These are phyloP conservation scores for Castanea sativa DNA, from an alignment of 306 rosid species.

Conservation along the genomic window DNA sequence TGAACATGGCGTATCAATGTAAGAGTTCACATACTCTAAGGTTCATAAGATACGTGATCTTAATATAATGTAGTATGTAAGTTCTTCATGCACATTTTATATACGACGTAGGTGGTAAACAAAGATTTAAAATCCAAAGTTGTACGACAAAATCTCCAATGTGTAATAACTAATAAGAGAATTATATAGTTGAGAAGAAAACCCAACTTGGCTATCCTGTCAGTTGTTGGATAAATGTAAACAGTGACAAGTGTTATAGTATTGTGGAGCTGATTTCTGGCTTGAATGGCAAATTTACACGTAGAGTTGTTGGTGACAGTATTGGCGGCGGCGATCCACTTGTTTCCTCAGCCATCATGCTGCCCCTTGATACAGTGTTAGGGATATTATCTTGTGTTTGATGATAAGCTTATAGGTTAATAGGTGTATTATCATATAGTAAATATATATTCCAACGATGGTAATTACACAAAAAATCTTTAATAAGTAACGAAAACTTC, in stretches of 20 bases:
- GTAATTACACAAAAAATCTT: too few species aligned
- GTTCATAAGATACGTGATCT: too few species aligned
- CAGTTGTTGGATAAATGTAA: not conserved
- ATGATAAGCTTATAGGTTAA: not conserved
- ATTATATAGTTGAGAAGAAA: not conserved
- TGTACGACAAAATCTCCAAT: not conserved
- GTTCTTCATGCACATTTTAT: constrained; percentile 17
- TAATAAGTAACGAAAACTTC: too few species aligned
- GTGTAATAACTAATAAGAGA: not conserved
- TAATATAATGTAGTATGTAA: too few species aligned
- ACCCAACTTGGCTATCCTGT: not conserved
- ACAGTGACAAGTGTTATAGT: constrained; percentile 16
- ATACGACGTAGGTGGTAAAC: not conserved
- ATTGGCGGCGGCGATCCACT: not conserved
- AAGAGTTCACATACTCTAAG: not conserved
- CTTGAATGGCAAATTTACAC: constrained; percentile 23
- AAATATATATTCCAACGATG: too few species aligned
- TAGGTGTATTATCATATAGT: too few species aligned
- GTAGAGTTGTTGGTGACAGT: constrained; percentile 10
- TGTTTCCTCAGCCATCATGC: not conserved
- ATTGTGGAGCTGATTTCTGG: not conserved
- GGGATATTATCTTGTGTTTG: not conserved
- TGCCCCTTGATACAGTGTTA: not conserved
- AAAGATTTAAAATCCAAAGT: not conserved
- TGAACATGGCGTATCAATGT: not conserved